Evolutionary conservation across 2,329 filamentous ascomycete species (phyloP).

Genomic region (Pseudogymnoascus pannorum): DNA sequence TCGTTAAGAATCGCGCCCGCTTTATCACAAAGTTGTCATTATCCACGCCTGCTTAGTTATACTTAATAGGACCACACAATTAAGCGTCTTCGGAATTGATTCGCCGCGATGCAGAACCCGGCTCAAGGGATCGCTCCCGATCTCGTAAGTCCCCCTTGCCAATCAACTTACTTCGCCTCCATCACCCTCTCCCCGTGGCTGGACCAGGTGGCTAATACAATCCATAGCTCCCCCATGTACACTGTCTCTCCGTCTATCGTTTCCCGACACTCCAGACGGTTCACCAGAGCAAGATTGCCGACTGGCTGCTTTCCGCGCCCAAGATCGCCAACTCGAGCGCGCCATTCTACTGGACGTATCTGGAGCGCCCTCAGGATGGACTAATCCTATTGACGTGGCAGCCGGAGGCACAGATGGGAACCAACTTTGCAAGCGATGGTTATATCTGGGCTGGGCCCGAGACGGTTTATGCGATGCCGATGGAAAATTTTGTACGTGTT

Average conservation of each 20-base stretch:
- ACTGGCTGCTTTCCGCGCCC: slow-evolving; percentile 76
- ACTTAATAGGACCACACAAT: background rate
- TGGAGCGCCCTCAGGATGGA: slow-evolving; percentile 75
- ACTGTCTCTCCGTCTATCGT: slow-evolving; percentile 76
- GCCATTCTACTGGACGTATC: slow-evolving; percentile 88
- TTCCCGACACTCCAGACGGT: slow-evolving; percentile 69
- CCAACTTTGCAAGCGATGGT: slow-evolving; percentile 81
- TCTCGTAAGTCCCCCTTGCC: slow-evolving; percentile 31
- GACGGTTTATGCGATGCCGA: slow-evolving; percentile 33
- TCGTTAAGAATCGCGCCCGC: background rate
- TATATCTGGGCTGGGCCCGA: slow-evolving; percentile 86
- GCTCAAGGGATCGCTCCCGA: slow-evolving; percentile 37
- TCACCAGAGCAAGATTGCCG: slow-evolving; percentile 68
- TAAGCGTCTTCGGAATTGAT: background rate
- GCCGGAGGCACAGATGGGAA: slow-evolving; percentile 61
- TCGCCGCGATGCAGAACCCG: slow-evolving; percentile 37
- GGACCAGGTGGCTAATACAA: slow-evolving; percentile 9
- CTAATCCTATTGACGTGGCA: slow-evolving; percentile 85
- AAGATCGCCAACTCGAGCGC: slow-evolving; percentile 78
- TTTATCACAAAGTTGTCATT: background rate
- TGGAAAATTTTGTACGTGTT: slow-evolving; percentile 10
- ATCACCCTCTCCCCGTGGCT: slow-evolving; percentile 6
- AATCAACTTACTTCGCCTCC: slow-evolving; percentile 10
- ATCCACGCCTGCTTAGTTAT: background rate
- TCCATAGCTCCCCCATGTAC: slow-evolving; percentile 72